Base-by-base conservation (phyloP, 805 yeast species). In the Candida ovalis region DNA sequence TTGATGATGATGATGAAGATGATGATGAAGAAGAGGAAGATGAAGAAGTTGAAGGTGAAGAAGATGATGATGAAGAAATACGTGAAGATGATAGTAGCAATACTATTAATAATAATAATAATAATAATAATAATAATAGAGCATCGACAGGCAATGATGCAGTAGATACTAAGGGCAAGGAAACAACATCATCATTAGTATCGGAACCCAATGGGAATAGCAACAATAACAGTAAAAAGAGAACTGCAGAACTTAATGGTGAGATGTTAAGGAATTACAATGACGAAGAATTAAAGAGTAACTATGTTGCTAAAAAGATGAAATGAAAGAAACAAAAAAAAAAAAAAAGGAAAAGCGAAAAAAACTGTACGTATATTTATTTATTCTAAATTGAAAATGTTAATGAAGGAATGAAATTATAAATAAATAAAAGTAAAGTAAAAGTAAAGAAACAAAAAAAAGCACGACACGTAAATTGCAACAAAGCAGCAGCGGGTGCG, bases 281-380 rank as follows among this genome's bases (percentile, higher is more conserved):
- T 17, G 42, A 38, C 22, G 42, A 38, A 21, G 45, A 45, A 21
- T 54, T 56, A 1, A 40, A 25, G 24, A 53, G 57, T 40, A 52
- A 52, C 6, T 50, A 49, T 32, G 42, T 52, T 33, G 52, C 57
- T 37, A 55, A 53, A 43, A 53, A 51, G 39, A 54, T 54, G 57
- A 44, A 49, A 23, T 54, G 44, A 48, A 4, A 23, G 8, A n/a
- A 3, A 17, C 24, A 4, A 8, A 7, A 10, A 25, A 7, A 7
- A 10, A 10, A 25, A 25, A 7, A 25, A 7, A 25, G 6, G 10
- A 25, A 25, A 6, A 7, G 10, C 10, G 10, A 15, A 19, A 7
- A 13, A 13, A 15, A 8, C 30, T 15, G 7, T 23, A 13, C 4
- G 4, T 39, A 10, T 23, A 24, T 39, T 6, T 39, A 15, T 37